phyloP scores from a whole-genome alignment of 345 rosid genomes.

The Pistacia integerrima region DNA sequence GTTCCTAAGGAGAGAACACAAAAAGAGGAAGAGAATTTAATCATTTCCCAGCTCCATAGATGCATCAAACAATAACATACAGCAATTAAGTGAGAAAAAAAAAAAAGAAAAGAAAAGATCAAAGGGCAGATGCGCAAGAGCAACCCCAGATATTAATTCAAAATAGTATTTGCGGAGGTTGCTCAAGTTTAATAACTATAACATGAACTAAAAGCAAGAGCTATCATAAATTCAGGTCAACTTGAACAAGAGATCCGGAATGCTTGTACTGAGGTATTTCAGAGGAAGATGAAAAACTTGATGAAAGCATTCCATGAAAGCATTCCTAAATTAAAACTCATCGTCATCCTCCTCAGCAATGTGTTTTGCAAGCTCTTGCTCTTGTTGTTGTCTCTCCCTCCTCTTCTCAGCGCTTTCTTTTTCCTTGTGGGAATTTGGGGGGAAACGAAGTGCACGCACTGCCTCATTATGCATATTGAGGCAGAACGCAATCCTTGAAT shows the following conservation, averaged over 20 bases:
- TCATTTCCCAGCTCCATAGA: not conserved
- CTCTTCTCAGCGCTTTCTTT: slow-evolving; percentile 60
- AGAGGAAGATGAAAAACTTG: slow-evolving; percentile 11
- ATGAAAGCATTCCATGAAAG: not conserved
- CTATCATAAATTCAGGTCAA: not conserved
- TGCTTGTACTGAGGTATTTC: not conserved
- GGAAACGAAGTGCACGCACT: slow-evolving; percentile 60
- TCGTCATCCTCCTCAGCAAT: slow-evolving; percentile 65
- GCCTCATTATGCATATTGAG: slow-evolving; percentile 65
- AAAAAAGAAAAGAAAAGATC: not conserved
- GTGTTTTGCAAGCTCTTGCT: slow-evolving; percentile 63
- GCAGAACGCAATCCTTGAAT: slow-evolving; percentile 61
- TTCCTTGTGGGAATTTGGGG: slow-evolving; percentile 64
- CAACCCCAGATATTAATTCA: not conserved
- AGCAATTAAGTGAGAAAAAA: not conserved
- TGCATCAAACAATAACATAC: not conserved
- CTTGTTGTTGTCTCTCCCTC: slow-evolving; percentile 61
- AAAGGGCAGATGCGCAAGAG: not conserved
- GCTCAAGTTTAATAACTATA: not conserved
- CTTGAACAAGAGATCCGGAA: not conserved
- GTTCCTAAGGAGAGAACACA: too few species aligned
- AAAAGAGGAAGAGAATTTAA: too few species aligned
- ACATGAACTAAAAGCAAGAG: not conserved
- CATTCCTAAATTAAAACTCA: slow-evolving; percentile 36
- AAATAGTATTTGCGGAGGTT: not conserved